Base-by-base conservation (phyloP, 371 early-diverging fungal species). In the Rhizopus stolonifer region DNA sequence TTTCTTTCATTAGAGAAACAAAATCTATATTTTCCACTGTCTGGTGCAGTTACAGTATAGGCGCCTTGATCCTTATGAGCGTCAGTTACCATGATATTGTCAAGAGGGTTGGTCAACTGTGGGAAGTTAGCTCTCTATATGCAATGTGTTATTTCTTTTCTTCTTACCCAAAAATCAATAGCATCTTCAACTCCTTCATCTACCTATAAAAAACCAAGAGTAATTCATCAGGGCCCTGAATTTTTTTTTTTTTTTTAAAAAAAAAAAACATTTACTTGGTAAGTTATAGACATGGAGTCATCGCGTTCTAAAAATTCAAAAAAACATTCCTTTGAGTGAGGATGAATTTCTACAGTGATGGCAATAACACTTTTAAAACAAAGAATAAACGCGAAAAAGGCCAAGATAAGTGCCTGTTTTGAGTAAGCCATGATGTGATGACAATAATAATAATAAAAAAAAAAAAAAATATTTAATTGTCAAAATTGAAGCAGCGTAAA, bases 1-100 rank as follows among this genome's bases (percentile, higher is more conserved):
- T 74, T 74, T 69, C 80, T 73, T 46, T 65, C 61, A 65, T 91
- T 91, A 56, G 75, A 77, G 70, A 91, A 90, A 72, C 92, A 91
- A 65, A 87, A 91, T n/a, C 74, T 73, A 53, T 86, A 79, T 61
- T 60, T 69, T 23, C 91, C 90, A 19, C 60, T 70, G 9, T 22
- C 11, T 18, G 75, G 65, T 14, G 89, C 88, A 22, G 64, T 72
- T 23, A 87, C 59, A 21, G 72, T 69, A 55, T 75, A 82, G 4
- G 77, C 72, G 5, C 75, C 81, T 25, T 79, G 72, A 4, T 83
- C 67, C 33, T 81, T 61, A 36, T 69, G 68, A 31, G 66, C 55
- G 25, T 60, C 71, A 25, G 67, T 69, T 54, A 80, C 74, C 15
- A 89, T 59, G 8, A 82, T 49, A 9, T 52, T 58, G 18, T 64